Evolutionary conservation across 2,329 filamentous ascomycete genomes (phyloP), one percentile per base, ranked within the genome.

Genomic region (Phaeoacremonium minimum): DNA sequence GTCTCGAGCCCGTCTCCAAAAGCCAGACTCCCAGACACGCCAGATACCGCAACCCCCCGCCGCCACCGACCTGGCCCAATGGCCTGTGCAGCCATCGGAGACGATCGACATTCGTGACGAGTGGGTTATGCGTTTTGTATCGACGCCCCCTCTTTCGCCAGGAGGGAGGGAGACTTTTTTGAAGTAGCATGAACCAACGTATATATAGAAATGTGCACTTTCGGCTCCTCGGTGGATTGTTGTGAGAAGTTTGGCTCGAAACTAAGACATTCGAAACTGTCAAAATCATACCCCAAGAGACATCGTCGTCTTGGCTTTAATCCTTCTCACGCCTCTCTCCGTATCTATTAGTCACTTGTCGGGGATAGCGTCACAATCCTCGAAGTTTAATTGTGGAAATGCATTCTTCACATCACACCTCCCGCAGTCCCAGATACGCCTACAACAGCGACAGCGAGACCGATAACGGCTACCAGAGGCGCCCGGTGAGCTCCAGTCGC

Each of bases 381-480:
- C 9, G 22, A 26, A 9, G 22, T 26, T n/a, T 26, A 9, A 26
- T 26, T n/a, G 22, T 26, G 22, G 22, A 26, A 26, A n/a, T n/a
- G n/a, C n/a, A n/a, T n/a, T n/a, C n/a, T n/a, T n/a, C n/a, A n/a
- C n/a, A n/a, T n/a, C n/a, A n/a, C n/a, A n/a, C 22, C n/a, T 26
- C 22, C 22, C 22, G n/a, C 22, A 9, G 22, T 9, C 22, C 22
- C 22, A 26, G 22, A 9, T 26, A 26, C 22, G 22, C 9, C 2
- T 26, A 26, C 22, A n/a, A 26, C 22, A 26, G 22, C 22, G 22
- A 26, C 22, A 26, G 22, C 22, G 22, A 26, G 9, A 26, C 9
- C 18, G 33, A 34, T n/a, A n/a, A n/a, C n/a, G n/a, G n/a, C 28
- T 36, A 38, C 16, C 20, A 33, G 12, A 30, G 41, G 22, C 28